These are phyloP conservation scores for Chalaropsis thielavioides DNA, from an alignment of 2,329 filamentous ascomycete species.

Conservation along the genomic window DNA sequence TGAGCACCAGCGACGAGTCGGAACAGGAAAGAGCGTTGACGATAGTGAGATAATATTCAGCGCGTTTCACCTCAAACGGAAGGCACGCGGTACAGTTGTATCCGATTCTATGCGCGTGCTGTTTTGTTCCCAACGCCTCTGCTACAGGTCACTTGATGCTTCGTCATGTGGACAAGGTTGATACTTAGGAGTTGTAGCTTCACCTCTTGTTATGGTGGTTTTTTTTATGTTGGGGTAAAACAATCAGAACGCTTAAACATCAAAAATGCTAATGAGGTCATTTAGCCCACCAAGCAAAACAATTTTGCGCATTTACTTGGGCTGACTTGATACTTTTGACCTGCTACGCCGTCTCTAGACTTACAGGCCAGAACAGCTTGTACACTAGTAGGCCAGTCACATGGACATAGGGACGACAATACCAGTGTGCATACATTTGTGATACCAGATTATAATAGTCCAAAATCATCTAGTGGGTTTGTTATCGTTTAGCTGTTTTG, in stretches of 20 bases:
- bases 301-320: not conserved
- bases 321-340: not conserved
- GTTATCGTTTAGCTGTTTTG: not conserved
- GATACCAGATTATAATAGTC: too few species aligned
- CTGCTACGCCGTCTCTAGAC: not conserved
- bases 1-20: too few species aligned
- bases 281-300: not conserved
- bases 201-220: not conserved
- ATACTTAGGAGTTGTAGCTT: conserved; percentile 4
- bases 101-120: not conserved
- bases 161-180: not conserved
- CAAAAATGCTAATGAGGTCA: conserved; percentile 5
- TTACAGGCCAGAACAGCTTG: not conserved
- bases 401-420: too few species aligned
- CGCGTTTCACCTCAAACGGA: not conserved
- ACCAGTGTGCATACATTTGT: too few species aligned
- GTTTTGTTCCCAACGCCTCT: not conserved
- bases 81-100: not conserved
- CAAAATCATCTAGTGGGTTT: too few species aligned
- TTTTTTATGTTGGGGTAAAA: conserved; percentile 11
- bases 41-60: not conserved
- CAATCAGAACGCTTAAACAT: not conserved
- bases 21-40: not conserved
- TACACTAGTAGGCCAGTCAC: not conserved
- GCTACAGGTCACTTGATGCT: conserved; percentile 1